Percentiles rank a stretch among this genome's conserved stretches.
phyloP scores from a whole-genome alignment of 352 stramenopile species.

The Phytophthora colocasiae region DNA sequence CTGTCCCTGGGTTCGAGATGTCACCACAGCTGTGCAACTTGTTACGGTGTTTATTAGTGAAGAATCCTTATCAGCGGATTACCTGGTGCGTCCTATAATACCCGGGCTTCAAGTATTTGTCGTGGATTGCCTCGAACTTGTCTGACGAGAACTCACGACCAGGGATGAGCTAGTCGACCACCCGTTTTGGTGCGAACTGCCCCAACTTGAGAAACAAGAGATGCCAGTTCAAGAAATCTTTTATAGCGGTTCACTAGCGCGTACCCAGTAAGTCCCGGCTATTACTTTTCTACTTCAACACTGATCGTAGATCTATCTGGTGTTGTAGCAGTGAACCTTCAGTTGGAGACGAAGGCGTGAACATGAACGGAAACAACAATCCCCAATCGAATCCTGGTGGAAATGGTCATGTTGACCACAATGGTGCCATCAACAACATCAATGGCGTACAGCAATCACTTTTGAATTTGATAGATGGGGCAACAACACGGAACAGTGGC shows the following conservation, averaged over 20 bases:
- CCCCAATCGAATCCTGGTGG: conserved; percentile 2
- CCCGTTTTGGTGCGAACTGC: conserved; percentile 65
- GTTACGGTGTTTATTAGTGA: conserved; percentile 64
- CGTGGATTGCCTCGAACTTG: neutral
- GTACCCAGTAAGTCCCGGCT: conserved; percentile 16
- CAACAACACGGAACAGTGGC: neutral
- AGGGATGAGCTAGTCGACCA: conserved; percentile 76
- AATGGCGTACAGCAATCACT: neutral
- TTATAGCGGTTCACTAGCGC: conserved; percentile 20
- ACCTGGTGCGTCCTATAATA: conserved; percentile 59
- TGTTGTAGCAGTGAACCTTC: conserved; percentile 1
- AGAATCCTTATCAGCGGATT: conserved; percentile 79
- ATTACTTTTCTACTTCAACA: neutral
- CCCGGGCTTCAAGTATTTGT: too few species aligned
- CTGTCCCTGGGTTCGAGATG: conserved; percentile 58
- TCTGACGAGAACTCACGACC: conserved; percentile 22
- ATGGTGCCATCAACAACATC: neutral
- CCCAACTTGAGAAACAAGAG: conserved; percentile 32
- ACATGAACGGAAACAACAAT: conserved; percentile 1
- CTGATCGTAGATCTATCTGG: conserved; percentile 4
- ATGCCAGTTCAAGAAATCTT: conserved; percentile 79
- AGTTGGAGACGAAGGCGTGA: conserved; percentile 3
- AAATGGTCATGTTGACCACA: conserved; percentile 1
- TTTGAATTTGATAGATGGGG: conserved; percentile 7
- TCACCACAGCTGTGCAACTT: conserved; percentile 63